Evolutionary conservation across 225 moss, liverwort and hornwort genomes (phyloP).

Genomic region (Physcomitrellopsis africana): DNA sequence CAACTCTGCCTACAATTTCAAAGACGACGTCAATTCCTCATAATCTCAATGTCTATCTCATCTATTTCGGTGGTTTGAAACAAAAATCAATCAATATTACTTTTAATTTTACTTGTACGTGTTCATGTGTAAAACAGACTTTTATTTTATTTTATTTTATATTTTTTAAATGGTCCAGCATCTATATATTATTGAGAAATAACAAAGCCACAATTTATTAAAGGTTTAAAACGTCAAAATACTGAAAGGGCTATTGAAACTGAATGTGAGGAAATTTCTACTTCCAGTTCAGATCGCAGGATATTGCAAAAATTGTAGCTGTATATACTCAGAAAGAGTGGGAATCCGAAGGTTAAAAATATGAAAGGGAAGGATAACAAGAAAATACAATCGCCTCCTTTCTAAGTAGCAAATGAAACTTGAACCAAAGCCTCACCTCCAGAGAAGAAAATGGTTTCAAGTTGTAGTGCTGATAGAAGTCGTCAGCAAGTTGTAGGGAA

Average conservation of each 20-base stretch:
- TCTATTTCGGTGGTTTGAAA: neutral
- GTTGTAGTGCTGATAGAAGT: slow-evolving; percentile 89
- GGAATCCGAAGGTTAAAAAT: neutral
- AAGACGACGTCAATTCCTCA: slow-evolving; percentile 6
- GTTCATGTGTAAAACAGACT: neutral
- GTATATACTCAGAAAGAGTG: neutral
- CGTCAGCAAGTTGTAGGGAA: slow-evolving; percentile 82
- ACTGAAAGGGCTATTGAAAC: neutral
- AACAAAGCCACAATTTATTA: too few relatives aligned
- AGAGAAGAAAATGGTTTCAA: slow-evolving; percentile 89
- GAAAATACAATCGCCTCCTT: neutral
- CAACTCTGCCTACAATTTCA: slow-evolving; percentile 77
- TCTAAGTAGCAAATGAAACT: slow-evolving; percentile 18
- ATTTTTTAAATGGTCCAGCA: neutral
- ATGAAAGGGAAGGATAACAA: neutral
- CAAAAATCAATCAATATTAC: neutral
- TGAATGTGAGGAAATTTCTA: neutral
- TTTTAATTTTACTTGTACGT: neutral
- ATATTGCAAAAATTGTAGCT: neutral
- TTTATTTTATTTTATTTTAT: too few relatives aligned
- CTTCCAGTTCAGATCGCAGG: neutral
- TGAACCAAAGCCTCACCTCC: slow-evolving; percentile 53
- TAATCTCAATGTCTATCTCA: neutral
- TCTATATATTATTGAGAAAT: neutral
- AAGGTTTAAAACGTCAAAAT: neutral